A percentile compares a stretch with the other conserved stretches of the same genome.
phyloP scores from a whole-genome alignment of 805 yeast species.

The Myxozyma monticola region DNA sequence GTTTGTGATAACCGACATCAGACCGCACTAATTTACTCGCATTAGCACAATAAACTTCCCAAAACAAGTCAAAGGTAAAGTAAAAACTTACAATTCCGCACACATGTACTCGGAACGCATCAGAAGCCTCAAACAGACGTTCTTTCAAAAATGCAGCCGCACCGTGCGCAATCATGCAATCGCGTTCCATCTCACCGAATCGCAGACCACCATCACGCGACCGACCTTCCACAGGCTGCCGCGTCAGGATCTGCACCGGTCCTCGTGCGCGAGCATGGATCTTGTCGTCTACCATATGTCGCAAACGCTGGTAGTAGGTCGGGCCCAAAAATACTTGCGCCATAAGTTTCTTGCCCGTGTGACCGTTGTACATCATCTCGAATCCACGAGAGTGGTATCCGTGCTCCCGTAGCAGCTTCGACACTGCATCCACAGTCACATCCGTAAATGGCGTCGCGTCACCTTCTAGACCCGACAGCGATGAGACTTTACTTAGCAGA shows the following conservation, averaged over 20 bases:
- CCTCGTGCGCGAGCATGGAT: constrained; percentile 99
- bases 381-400: constrained; percentile 98
- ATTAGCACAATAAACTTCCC: constrained; percentile 3
- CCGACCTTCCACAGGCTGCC: constrained; percentile 99
- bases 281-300: constrained; percentile 99
- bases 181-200: constrained; percentile 99
- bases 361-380: constrained; percentile 98
- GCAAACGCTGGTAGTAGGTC: constrained; percentile 95
- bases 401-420: constrained; percentile 86
- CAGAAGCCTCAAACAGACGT: constrained; percentile 98
- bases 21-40: constrained; percentile 67
- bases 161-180: constrained; percentile 99
- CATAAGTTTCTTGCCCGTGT: constrained; percentile 96
- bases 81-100: constrained; percentile 67
- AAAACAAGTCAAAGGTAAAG: neutral
- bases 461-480: constrained; percentile 95
- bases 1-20: constrained; percentile 97
- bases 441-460: constrained; percentile 99
- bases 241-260: constrained; percentile 94
- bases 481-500: constrained; percentile 89
- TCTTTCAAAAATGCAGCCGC: constrained; percentile 98
- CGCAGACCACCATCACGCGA: constrained; percentile 99
- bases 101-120: constrained; percentile 96
- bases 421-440: constrained; percentile 96
- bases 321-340: constrained; percentile 99